Evolutionary conservation across 306 rosid genomes (phyloP).

Genomic region (Aeschynomene evenia): DNA sequence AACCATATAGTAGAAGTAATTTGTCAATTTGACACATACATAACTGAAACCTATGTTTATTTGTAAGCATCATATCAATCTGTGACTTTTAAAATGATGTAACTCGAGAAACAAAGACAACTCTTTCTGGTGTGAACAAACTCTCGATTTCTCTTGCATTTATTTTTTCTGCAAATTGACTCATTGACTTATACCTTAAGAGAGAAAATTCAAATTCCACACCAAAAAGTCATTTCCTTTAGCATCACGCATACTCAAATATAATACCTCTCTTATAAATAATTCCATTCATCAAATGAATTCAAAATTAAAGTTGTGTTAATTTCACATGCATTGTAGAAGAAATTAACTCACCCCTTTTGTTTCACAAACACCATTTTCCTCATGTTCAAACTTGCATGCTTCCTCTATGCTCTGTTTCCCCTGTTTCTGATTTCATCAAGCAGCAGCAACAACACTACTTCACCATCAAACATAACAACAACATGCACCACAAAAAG

Average conservation of each 20-base stretch:
- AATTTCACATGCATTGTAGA: background rate
- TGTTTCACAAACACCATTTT: background rate
- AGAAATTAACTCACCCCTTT: background rate
- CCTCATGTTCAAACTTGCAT: slow-evolving; percentile 15
- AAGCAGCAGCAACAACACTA: background rate
- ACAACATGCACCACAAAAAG: background rate
- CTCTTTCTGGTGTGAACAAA: background rate
- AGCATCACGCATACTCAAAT: background rate
- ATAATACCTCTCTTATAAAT: background rate
- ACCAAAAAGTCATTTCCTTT: background rate
- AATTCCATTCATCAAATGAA: background rate
- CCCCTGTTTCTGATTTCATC: slow-evolving; percentile 3
- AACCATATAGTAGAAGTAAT: no score
- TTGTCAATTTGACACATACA: no score
- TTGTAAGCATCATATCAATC: no score
- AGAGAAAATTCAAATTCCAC: background rate
- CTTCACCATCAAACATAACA: background rate
- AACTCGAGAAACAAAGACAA: no score
- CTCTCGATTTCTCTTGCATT: background rate
- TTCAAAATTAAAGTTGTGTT: background rate
- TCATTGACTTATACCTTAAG: background rate
- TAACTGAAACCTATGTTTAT: no score
- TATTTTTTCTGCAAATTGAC: background rate
- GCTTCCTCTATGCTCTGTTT: background rate
- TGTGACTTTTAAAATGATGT: no score